Evolutionary conservation across 352 stramenopile genomes (phyloP).

Genomic region (Globisporangium carolinianum): DNA sequence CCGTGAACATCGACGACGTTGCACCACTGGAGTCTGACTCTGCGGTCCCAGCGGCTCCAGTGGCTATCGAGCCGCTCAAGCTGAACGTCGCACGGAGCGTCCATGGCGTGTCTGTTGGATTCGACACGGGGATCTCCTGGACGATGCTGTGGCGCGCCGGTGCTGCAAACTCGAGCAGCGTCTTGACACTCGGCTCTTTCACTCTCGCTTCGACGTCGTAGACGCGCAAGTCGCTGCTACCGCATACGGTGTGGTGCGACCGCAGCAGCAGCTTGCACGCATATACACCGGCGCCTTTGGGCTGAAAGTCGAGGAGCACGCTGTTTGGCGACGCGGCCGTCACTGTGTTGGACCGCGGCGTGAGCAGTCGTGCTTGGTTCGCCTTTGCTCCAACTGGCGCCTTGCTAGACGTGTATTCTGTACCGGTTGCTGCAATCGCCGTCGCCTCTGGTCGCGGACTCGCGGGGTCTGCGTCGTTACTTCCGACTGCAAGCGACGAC

Average conservation of each 20-base stretch:
- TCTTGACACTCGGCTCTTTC: slow-evolving; percentile 81
- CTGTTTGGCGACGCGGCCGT: slow-evolving; percentile 27
- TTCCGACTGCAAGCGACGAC: slow-evolving; percentile 1
- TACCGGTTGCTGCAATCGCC: neutral
- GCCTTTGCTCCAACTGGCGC: slow-evolving; percentile 12
- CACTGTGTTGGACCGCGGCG: slow-evolving; percentile 28
- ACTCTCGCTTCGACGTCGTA: slow-evolving; percentile 83
- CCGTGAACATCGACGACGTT: slow-evolving; percentile 58
- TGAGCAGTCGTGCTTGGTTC: slow-evolving; percentile 46
- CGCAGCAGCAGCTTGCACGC: slow-evolving; percentile 60
- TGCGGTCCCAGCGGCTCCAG: too few species aligned
- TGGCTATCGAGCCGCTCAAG: neutral
- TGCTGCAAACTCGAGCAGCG: slow-evolving; percentile 82
- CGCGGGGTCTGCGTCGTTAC: neutral
- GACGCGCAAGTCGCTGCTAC: slow-evolving; percentile 70
- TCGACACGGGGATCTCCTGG: slow-evolving; percentile 89
- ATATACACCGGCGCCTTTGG: slow-evolving; percentile 62
- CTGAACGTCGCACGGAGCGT: slow-evolving; percentile 65
- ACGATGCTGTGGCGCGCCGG: slow-evolving; percentile 84
- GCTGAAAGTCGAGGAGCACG: slow-evolving; percentile 68
- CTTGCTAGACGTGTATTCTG: slow-evolving; percentile 12
- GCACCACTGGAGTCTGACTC: slow-evolving; percentile 4
- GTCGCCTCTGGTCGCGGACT: neutral
- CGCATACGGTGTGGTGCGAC: slow-evolving; percentile 50
- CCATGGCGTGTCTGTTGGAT: slow-evolving; percentile 83